Percentiles rank a stretch among this genome's conserved stretches.
Conservation (phyloP, 2,329 filamentous ascomycete species). For the Exophiala mesophila region DNA sequence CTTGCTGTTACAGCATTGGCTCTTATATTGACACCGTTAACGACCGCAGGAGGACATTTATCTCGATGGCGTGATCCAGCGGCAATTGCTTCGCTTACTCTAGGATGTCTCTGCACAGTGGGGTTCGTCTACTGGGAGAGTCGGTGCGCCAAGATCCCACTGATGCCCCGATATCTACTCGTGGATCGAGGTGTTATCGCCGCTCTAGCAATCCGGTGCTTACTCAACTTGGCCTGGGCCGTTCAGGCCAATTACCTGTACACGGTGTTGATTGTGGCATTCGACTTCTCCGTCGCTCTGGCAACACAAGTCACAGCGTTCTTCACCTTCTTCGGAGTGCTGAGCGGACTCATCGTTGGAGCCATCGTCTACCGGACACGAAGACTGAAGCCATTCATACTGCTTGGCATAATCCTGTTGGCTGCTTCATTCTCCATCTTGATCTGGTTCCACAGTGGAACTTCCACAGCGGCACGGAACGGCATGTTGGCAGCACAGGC, state of each 20-base stretch:
- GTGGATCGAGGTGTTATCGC: constrained; percentile 62
- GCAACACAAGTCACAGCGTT: constrained; percentile 58
- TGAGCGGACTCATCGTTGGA: constrained; percentile 54
- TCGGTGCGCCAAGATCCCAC: constrained; percentile 42
- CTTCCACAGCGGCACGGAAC: constrained; percentile 39
- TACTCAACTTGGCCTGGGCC: constrained; percentile 57
- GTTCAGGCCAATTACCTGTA: constrained; percentile 62
- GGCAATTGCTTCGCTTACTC: constrained; percentile 48
- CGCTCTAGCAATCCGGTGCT: constrained; percentile 54
- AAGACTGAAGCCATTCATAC: constrained; percentile 60
- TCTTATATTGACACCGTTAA: constrained; percentile 54
- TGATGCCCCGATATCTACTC: constrained; percentile 58
- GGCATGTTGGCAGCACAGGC: constrained; percentile 61
- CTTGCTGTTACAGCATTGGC: constrained; percentile 49
- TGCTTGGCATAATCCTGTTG: constrained; percentile 56
- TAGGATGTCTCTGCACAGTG: constrained; percentile 48
- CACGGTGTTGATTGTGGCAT: constrained; percentile 57
- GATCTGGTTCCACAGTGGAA: constrained; percentile 57
- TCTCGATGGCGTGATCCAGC: constrained; percentile 48
- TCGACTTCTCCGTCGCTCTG: constrained; percentile 52
- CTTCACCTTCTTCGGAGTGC: constrained; percentile 55
- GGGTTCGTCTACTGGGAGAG: constrained; percentile 54
- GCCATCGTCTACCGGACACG: constrained; percentile 54
- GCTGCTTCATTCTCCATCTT: constrained; percentile 62
- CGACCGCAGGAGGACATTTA: constrained; percentile 48